Evolutionary conservation across 83 land plant species (phyloP), one percentile per base, ranked within the genome.

Genomic region (Thuja plicata): DNA sequence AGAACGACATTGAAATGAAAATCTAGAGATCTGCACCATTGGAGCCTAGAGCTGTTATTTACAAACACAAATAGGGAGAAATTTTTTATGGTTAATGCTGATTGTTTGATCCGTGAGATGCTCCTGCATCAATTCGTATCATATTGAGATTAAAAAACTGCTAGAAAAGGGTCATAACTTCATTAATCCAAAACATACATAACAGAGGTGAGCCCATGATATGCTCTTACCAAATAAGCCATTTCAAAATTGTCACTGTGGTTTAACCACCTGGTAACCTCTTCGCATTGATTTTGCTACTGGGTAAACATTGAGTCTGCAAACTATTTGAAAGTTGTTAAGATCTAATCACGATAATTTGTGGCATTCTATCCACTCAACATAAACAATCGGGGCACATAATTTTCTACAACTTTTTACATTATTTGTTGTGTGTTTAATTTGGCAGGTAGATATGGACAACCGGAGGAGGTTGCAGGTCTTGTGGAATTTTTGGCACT

Each of bases 381-480:
- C 35, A 12, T 38, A 76, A 32, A 76, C 38, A 34, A 32, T 76
- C 38, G 10, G 15, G 12, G 0, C 4, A 5, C 12, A 83, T 46
- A 27, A 24, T 24, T 27, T 15, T 46, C 46, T 21, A 43, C n/a
- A 83, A 24, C 15, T 83, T 81, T 45, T 45, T 5, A 45, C n/a
- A 84, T 46, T 12, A 43, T 82, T 70, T 62, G 62, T 34, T 74
- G 8, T 89, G 0, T 45, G 27, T 88, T 52, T 21, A 34, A 40
- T 45, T 81, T 11, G 89, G 50, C 96, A 98, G 99, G 97, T 87
- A 90, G 99, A 78, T 98, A 96, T 91, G 99, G 99, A 38, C 95
- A 94, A 84, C 98, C 98, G 2, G 99, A 98, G 88, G 99, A 98
- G 89, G 97, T 98, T 89, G 99, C 99, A 89, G 99, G 99, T 40